Conservation (phyloP, 352 stramenopile species). For the Pythium grandisporangium region DNA sequence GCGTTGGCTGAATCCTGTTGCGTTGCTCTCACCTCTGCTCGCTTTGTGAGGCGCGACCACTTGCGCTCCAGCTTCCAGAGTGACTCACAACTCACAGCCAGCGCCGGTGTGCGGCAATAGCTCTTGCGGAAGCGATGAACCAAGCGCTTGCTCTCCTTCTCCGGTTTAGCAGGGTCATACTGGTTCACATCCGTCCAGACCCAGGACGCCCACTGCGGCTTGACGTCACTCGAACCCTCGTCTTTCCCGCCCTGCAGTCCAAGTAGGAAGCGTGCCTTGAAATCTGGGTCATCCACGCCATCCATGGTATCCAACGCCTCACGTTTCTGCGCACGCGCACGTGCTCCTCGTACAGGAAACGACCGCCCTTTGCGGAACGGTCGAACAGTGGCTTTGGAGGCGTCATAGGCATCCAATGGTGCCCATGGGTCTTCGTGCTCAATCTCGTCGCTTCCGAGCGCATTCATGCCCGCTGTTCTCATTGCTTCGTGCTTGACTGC, state of each 20-base stretch:
- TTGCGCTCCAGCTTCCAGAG: constrained; percentile 63
- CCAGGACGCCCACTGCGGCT: constrained; percentile 62
- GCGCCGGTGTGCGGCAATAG: constrained; percentile 39
- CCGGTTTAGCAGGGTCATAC: too few relatives aligned
- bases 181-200: too few relatives aligned
- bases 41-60: constrained; percentile 47
- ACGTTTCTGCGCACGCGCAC: constrained; percentile 26
- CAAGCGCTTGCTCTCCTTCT: constrained; percentile 34
- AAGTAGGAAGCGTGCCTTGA: constrained; percentile 56
- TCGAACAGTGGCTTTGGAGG: constrained; percentile 40
- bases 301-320: constrained; percentile 32
- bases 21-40: constrained; percentile 31
- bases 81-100: constrained; percentile 39
- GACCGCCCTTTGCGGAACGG: constrained; percentile 73
- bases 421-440: constrained; percentile 56
- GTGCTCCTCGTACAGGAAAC: constrained; percentile 26
- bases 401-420: constrained; percentile 70
- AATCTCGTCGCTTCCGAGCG: neutral
- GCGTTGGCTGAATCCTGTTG: constrained; percentile 56
- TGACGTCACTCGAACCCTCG: too few relatives aligned
- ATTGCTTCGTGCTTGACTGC: too few relatives aligned
- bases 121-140: constrained; percentile 55
- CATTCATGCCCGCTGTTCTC: too few relatives aligned
- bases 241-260: too few relatives aligned
- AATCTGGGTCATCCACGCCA: constrained; percentile 48